phyloP scores from a whole-genome alignment of 345 rosid genomes.

The Eucalyptus viminalis region DNA sequence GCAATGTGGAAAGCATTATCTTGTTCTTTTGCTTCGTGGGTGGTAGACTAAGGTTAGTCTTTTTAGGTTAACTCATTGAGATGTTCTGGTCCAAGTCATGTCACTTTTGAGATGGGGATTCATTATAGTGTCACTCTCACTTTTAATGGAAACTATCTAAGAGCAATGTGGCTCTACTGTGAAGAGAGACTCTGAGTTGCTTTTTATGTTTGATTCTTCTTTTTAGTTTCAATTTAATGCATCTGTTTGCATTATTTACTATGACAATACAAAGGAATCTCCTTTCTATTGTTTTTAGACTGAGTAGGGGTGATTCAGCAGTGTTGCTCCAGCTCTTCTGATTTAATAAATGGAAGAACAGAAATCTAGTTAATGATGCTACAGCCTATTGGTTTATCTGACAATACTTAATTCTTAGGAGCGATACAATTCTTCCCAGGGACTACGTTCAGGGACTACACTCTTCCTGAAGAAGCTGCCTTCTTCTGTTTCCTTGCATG shows the following conservation, averaged over 20 bases:
- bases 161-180: not conserved
- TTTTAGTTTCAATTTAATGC: not conserved
- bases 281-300: not conserved
- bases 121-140: not conserved
- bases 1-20: not conserved
- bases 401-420: too few species aligned
- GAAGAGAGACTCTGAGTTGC: not conserved
- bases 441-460: too few species aligned
- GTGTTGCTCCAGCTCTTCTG: not conserved
- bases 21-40: not conserved
- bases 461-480: too few species aligned
- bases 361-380: too few species aligned
- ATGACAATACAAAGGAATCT: not conserved
- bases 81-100: not conserved
- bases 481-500: too few species aligned
- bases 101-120: not conserved
- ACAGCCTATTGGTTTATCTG: too few species aligned
- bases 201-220: not conserved
- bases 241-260: not conserved
- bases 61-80: not conserved
- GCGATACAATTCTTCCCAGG: too few species aligned
- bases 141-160: not conserved
- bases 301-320: not conserved
- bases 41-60: not conserved
- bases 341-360: too few species aligned